Evolutionary conservation across 768 basidiomycete genomes (phyloP).

Genomic region (Suillus sp.): DNA sequence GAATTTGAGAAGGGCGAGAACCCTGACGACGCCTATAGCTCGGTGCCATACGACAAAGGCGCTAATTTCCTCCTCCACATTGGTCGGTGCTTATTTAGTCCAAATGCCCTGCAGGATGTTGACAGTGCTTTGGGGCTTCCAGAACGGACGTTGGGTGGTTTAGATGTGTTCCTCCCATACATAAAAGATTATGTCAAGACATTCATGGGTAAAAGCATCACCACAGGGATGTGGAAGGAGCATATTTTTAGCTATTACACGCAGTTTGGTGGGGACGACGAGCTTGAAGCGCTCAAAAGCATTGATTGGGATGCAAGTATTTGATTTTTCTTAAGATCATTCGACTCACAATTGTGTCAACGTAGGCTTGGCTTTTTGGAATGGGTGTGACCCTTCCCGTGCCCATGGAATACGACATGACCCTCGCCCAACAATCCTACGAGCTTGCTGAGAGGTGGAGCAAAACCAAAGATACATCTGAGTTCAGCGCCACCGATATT

Average conservation of each 20-base stretch:
- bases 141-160: conserved; percentile 78
- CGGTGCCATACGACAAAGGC: conserved; percentile 88
- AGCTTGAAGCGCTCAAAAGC: conserved; percentile 63
- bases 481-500: conserved; percentile 64
- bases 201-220: conserved; percentile 82
- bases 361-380: conserved; percentile 80
- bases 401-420: conserved; percentile 71
- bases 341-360: background rate
- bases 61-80: conserved; percentile 85
- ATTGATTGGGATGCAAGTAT: conserved; percentile 76
- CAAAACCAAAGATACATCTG: conserved; percentile 42
- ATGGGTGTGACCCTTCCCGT: conserved; percentile 75
- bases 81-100: conserved; percentile 44
- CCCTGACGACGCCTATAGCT: conserved; percentile 74
- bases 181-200: conserved; percentile 80
- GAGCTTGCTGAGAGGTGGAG: conserved; percentile 77
- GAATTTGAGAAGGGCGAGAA: conserved; percentile 73
- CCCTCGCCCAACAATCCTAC: conserved; percentile 70
- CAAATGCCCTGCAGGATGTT: background rate
- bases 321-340: background rate
- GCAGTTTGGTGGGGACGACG: conserved; percentile 57
- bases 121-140: conserved; percentile 4
- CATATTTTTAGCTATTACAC: conserved; percentile 76
- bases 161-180: conserved; percentile 84
- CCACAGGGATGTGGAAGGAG: conserved; percentile 79